Evolutionary conservation across 805 yeast species (phyloP).

Genomic region (Starmerella roubikii): DNA sequence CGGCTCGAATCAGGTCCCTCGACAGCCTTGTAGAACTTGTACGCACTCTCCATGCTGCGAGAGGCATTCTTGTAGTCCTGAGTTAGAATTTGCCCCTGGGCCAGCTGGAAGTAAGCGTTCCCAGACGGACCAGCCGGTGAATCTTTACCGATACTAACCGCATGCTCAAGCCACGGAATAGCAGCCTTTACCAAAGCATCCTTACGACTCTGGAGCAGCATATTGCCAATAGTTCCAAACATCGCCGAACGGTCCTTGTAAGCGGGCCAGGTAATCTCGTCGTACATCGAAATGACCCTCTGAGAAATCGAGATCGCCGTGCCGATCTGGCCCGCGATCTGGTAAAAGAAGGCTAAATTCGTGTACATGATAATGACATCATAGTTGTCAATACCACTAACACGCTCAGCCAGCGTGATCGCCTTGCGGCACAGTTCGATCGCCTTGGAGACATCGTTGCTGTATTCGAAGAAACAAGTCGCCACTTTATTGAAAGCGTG

Average conservation of each 20-base stretch:
- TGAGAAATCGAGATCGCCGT: slow-evolving; percentile 51
- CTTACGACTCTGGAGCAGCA: slow-evolving; percentile 31
- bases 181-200: slow-evolving; percentile 30
- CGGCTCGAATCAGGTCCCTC: slow-evolving; percentile 56
- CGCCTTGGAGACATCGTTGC: slow-evolving; percentile 45
- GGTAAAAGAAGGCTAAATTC: slow-evolving; percentile 63
- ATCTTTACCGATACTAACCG: slow-evolving; percentile 44
- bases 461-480: slow-evolving; percentile 44
- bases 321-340: slow-evolving; percentile 40
- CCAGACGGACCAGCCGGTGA: slow-evolving; percentile 48
- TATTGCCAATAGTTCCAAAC: slow-evolving; percentile 44
- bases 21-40: slow-evolving; percentile 39
- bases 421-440: slow-evolving; percentile 54
- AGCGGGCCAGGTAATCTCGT: slow-evolving; percentile 40
- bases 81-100: slow-evolving; percentile 41
- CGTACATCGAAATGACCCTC: slow-evolving; percentile 48
- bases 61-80: slow-evolving; percentile 44
- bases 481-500: slow-evolving; percentile 53
- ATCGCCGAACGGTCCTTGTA: slow-evolving; percentile 64
- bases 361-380: slow-evolving; percentile 59
- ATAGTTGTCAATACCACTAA: slow-evolving; percentile 64
- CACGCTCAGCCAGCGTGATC: slow-evolving; percentile 61
- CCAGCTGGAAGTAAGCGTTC: slow-evolving; percentile 52
- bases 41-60: slow-evolving; percentile 43
- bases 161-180: slow-evolving; percentile 37